Base-by-base conservation (phyloP, 139 green algal species). In the Chlamydomonas sphaeroides region DNA sequence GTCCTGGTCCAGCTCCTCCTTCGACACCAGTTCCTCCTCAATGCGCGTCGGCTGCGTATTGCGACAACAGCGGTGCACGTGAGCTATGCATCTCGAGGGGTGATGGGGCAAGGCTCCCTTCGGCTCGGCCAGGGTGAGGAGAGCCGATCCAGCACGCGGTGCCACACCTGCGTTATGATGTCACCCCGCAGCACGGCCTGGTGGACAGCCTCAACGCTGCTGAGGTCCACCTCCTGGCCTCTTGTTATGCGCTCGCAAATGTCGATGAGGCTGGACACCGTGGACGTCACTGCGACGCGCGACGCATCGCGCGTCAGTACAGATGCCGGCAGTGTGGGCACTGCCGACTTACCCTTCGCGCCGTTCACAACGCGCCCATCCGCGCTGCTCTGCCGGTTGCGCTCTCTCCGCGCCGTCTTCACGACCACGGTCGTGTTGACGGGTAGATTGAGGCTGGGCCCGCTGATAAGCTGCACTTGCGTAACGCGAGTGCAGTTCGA, bases 1-100 rank as follows among this genome's bases (percentile, higher is more conserved):
- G 59, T 88, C 83, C 68, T 80, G 76, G 75, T 88, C 83, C 59
- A 88, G 68, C 74, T 88, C 83, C 75, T 88, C 83, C 41, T 88
- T 88, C 0, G 45, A 71, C 38, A 87, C 66, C 68, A 88, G 83
- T 62, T 88, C 76, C 59, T 88, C 83, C 63, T 70, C 67, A 28
- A 88, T 84, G 11, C 76, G 76, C 20, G 82, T 78, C 21, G 82
- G 72, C 82, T 87, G 72, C 59, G 30, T 5, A 28, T n/a, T n/a
- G n/a, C n/a, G n/a, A n/a, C n/a, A n/a, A n/a, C n/a, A n/a, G n/a
- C n/a, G n/a, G n/a, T n/a, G n/a, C n/a, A n/a, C n/a, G n/a, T n/a
- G n/a, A n/a, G n/a, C n/a, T n/a, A n/a, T n/a, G n/a, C n/a, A n/a
- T n/a, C n/a, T n/a, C n/a, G n/a, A n/a, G n/a, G n/a, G n/a, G n/a